Evolutionary conservation across 768 basidiomycete genomes (phyloP).

Genomic region (Pleurotus djamor): DNA sequence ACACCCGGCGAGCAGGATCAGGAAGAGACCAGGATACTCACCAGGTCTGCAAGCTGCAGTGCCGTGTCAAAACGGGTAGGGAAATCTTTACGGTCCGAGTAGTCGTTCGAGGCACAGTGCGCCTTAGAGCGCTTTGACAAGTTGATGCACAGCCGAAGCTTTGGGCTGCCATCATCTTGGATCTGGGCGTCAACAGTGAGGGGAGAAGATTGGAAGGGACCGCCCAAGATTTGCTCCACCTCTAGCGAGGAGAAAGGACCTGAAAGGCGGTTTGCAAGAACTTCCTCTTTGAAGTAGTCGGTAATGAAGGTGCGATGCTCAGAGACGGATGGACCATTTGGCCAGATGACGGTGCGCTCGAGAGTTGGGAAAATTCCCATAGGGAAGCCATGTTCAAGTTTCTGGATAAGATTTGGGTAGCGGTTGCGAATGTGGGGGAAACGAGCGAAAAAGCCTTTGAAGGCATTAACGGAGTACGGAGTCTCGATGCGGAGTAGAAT

Average conservation of each 20-base stretch:
- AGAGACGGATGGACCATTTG: slow-evolving; percentile 16
- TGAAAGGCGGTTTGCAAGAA: slow-evolving; percentile 11
- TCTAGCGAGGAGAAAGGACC: slow-evolving; percentile 18
- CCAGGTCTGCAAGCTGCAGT: slow-evolving; percentile 8
- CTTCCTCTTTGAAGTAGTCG: slow-evolving; percentile 15
- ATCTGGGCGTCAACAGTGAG: slow-evolving; percentile 13
- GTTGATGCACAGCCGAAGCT: slow-evolving; percentile 13
- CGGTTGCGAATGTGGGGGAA: background rate
- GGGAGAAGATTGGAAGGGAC: slow-evolving; percentile 26
- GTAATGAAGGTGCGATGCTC: slow-evolving; percentile 8
- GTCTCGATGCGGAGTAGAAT: slow-evolving; percentile 5
- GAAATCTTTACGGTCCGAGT: slow-evolving; percentile 11
- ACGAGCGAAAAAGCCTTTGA: background rate
- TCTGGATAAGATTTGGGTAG: background rate
- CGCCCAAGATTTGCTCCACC: slow-evolving; percentile 18
- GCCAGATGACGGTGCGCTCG: slow-evolving; percentile 14
- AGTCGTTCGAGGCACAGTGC: slow-evolving; percentile 9
- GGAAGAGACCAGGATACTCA: slow-evolving; percentile 7
- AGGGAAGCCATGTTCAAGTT: slow-evolving; percentile 16
- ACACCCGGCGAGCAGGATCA: background rate
- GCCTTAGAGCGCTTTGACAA: slow-evolving; percentile 11
- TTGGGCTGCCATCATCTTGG: slow-evolving; percentile 12
- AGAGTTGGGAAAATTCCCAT: slow-evolving; percentile 20
- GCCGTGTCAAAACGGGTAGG: slow-evolving; percentile 13
- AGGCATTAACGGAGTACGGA: slow-evolving; percentile 16